Evolutionary conservation across 495 filamentous ascomycete species (phyloP), one percentile per base, ranked within the genome.

Genomic region (Aspergillus campestris): DNA sequence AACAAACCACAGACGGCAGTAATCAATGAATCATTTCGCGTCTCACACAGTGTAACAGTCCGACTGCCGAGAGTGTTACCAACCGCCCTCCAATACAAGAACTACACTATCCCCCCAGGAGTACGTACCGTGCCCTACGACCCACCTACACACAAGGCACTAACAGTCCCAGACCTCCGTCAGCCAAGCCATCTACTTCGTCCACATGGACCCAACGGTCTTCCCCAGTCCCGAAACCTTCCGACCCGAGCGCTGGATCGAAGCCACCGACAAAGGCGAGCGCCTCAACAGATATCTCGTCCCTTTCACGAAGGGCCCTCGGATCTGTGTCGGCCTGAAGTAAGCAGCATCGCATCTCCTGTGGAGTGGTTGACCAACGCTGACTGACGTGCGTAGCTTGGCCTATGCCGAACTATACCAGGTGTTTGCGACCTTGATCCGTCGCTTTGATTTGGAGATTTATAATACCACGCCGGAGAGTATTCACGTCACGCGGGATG

Each of bases 171-270:
- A 67, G 56, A 75, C 68, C 1, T 64, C 63, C 0, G 58, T 79
- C 18, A 68, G 71, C 47, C 62, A 75, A 59, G 67, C 57, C 2
- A 58, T 62, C 12, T 67, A 66, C 15, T 68, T 72, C 33, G 55
- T 72, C 38, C 70, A 73, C 42, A 66, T 56, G 40, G 62, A 77
- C 50, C 64, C 72, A 24, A 50, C 48, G 2, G 53, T 77, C 33
- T 81, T 77, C 48, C 67, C 73, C 0, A 48, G 74, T 7, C 68
- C 76, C 0, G 47, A 67, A 4, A 50, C 49, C 11, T 80, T 77
- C 50, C 50, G 62, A 6, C 74, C 77, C 5, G 69, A 74, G 8
- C 63, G 77, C 15, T 81, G 73, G 73, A 52, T 75, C 14, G 57
- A 49, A 8, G 55, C 60, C 12, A 49, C 62, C 7, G 55, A 47